A percentile compares a stretch with the other conserved stretches of the same genome.
These are phyloP conservation scores for Mycosphaerella sp. DNA, from an alignment of 2,329 filamentous ascomycete genomes.

Conservation along the genomic window DNA sequence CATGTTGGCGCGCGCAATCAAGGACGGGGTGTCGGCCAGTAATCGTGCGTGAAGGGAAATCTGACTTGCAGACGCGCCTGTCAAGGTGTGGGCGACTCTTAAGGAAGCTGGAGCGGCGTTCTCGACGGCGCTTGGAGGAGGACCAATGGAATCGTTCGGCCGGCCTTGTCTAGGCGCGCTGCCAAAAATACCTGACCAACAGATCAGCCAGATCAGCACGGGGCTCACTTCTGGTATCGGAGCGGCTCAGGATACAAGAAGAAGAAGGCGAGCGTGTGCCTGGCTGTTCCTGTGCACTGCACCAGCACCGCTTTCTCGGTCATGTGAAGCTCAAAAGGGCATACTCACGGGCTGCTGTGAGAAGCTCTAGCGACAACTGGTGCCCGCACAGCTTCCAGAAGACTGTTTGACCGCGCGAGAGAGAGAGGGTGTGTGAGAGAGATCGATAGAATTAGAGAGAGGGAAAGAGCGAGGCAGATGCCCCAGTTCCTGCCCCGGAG, in stretches of 20 bases:
- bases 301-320: background rate
- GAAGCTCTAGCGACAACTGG: background rate
- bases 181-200: slow-evolving; percentile 11
- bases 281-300: background rate
- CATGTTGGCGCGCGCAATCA: slow-evolving; percentile 25
- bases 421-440: no score
- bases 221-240: background rate
- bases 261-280: slow-evolving; percentile 1
- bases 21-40: slow-evolving; percentile 10
- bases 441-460: no score
- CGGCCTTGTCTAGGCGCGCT: slow-evolving; percentile 7
- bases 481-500: background rate
- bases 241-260: slow-evolving; percentile 1
- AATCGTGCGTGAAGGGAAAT: slow-evolving; percentile 16
- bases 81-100: slow-evolving; percentile 9
- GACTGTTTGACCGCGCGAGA: background rate
- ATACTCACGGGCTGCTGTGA: background rate
- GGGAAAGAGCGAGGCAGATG: background rate
- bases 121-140: slow-evolving; percentile 4
- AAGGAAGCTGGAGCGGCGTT: slow-evolving; percentile 11
- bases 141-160: slow-evolving; percentile 7
- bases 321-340: background rate
- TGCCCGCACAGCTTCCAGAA: background rate
- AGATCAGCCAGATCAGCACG: slow-evolving; percentile 9
- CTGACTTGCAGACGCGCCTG: slow-evolving; percentile 11